Conservation (phyloP, 306 rosid species). For the Gynostemma pentaphyllum region DNA sequence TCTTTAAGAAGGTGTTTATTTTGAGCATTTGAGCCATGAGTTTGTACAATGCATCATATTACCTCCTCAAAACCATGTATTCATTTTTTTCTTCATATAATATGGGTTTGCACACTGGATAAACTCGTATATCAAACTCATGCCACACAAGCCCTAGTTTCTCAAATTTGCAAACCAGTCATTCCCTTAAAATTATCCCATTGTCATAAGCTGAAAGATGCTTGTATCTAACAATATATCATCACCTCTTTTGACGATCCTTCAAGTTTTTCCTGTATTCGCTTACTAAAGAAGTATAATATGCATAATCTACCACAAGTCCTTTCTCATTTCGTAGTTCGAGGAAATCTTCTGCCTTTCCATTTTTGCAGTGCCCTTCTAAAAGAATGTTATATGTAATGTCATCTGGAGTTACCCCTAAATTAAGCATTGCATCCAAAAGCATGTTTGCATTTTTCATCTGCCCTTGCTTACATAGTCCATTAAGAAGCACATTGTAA, state of each 20-base stretch:
- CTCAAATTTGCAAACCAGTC: too few relatives aligned
- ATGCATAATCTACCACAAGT: slow-evolving; percentile 56
- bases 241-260: slow-evolving; percentile 38
- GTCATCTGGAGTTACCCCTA: slow-evolving; percentile 76
- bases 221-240: neutral
- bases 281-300: slow-evolving; percentile 46
- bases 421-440: slow-evolving; percentile 70
- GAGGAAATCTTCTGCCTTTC: slow-evolving; percentile 28
- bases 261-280: slow-evolving; percentile 31
- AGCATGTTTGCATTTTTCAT: slow-evolving; percentile 82
- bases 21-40: neutral
- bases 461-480: slow-evolving; percentile 85
- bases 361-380: slow-evolving; percentile 79
- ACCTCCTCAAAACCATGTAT: too few relatives aligned
- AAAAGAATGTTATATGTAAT: slow-evolving; percentile 71
- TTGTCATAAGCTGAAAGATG: too few relatives aligned
- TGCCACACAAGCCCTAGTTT: too few relatives aligned
- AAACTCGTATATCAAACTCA: too few relatives aligned
- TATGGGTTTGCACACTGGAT: too few relatives aligned
- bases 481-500: slow-evolving; percentile 82
- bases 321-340: slow-evolving; percentile 51
- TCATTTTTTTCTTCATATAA: too few relatives aligned
- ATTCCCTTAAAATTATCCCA: too few relatives aligned
- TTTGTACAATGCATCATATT: too few relatives aligned
- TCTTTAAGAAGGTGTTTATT: too few relatives aligned